Evolutionary conservation across 164 flowering plant genomes (phyloP), one percentile per base, ranked within the genome.

Genomic region (Vitis labrusca): DNA sequence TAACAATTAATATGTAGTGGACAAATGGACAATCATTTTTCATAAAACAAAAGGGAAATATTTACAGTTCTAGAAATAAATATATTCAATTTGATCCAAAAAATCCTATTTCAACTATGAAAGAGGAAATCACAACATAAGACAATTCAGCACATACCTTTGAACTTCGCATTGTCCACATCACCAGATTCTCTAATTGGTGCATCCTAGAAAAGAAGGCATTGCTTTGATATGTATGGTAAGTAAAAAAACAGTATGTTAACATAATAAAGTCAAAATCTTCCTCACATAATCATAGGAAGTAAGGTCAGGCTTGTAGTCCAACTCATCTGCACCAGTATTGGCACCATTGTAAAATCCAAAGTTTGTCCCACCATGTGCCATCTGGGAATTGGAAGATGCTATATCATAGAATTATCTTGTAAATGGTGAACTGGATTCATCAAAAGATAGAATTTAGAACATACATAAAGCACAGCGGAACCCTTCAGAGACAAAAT

Each of bases 291-390:
- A 95, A 78, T 95, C 98, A 87, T 95, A 95, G 32, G 99, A 95
- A 76, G 98, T 95, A 66, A 95, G 88, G 73, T 95, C 99, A 37
- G 99, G 89, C 81, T 88, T 84, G 88, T 89, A 95, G 65, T 88
- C 92, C 27, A 80, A 83, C 67, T 81, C 91, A 77, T 65, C 32
- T 30, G 52, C 68, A 71, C 88, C 98, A 53, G 93, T 84, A 72
- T 95, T 95, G 65, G 99, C 98, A 74, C 99, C 99, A 75, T 67
- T 91, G 75, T 86, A 86, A 70, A 95, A 95, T 59, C 98, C 99
- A 80, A 93, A 95, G 80, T 93, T 95, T 71, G 98, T 93, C 70
- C 99, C 99, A 79, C 99, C 99, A 82, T 95, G 98, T 51, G 86
- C 99, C 99, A 95, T 95, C 99, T 95, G 81, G n/a, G 80, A 76